Base-by-base conservation (phyloP, 164 flowering plant genomes). In the Tetrastigma voinierianum region DNA sequence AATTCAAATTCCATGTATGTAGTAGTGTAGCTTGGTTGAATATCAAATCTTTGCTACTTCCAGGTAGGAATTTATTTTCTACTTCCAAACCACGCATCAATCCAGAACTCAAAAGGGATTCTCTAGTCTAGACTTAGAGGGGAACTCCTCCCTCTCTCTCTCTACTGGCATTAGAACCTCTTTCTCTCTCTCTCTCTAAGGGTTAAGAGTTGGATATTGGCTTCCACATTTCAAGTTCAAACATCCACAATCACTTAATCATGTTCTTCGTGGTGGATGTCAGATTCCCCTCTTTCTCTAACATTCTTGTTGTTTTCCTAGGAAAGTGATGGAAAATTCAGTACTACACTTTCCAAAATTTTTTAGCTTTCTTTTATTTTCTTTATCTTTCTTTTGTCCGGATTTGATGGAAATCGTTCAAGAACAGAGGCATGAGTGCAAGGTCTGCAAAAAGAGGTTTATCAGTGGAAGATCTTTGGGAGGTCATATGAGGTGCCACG, bases 401-500 rank as follows among this genome's bases (percentile, higher is more conserved):
- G 46, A 47, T 64, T 57, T 19, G 60, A 74, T 71, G 72, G 75
- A 62, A 43, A 67, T 73, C 58, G 63, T 64, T 61, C 75, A 69
- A 67, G 67, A 66, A 62, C 59, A 67, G 66, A 70, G 49, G 60
- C 57, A 51, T 16, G 17, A 60, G n/a, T 77, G 83, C 71, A 77
- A 67, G 70, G 23, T 66, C 12, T 82, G 81, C 70, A 60, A 46
- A 43, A 61, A 61, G 71, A 55, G 62, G 44, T 78, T 72, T 69
- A 16, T 19, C 16, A 80, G 45, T 65, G 81, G 77, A n/a, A 72
- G 52, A 58, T 72, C 69, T 11, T 70, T 78, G 64, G 77, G 74
- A 24, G 79, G 77, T 62, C 80, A 76, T 61, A 75, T 73, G 79
- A 74, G 71, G 69, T 17, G 67, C 48, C 86, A 77, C n/a, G 65